Conservation (phyloP, 2,329 filamentous ascomycete species). For the Didymella exigua region DNA sequence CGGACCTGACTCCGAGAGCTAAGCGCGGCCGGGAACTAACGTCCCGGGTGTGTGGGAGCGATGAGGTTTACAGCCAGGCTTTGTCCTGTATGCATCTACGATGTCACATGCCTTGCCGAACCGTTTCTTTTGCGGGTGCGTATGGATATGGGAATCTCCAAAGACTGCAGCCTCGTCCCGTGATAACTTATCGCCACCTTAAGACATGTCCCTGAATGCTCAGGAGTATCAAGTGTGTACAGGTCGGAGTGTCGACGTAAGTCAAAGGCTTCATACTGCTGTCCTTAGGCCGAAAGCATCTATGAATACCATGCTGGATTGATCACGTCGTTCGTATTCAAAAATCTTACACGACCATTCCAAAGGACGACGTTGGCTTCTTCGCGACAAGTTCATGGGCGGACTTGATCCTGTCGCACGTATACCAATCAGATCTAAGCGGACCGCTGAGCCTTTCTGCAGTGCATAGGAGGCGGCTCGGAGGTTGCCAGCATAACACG, state of each 20-base stretch:
- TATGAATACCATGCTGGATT: not conserved
- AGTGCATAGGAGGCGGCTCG: not conserved
- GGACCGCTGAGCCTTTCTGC: not conserved
- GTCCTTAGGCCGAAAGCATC: not conserved
- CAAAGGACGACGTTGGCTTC: not conserved
- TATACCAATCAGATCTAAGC: not conserved
- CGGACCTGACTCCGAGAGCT: slow-evolving; percentile 2
- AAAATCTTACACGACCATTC: not conserved
- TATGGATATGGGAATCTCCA: not conserved
- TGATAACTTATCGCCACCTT: not conserved
- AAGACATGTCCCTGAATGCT: not conserved
- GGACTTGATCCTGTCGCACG: not conserved
- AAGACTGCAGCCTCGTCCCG: not conserved
- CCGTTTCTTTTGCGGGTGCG: not conserved
- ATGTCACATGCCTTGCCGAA: not conserved
- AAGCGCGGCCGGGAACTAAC: too few species aligned
- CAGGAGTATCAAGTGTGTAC: too few species aligned
- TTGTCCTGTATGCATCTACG: not conserved
- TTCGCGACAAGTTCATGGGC: not conserved
- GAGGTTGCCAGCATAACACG: not conserved
- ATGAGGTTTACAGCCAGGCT: not conserved
- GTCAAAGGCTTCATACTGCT: not conserved
- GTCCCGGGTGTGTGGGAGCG: not conserved
- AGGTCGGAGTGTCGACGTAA: not conserved
- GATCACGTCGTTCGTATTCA: not conserved